Evolutionary conservation across 345 rosid genomes (phyloP), one percentile per base, ranked within the genome.

Genomic region (Pistacia atlantica): DNA sequence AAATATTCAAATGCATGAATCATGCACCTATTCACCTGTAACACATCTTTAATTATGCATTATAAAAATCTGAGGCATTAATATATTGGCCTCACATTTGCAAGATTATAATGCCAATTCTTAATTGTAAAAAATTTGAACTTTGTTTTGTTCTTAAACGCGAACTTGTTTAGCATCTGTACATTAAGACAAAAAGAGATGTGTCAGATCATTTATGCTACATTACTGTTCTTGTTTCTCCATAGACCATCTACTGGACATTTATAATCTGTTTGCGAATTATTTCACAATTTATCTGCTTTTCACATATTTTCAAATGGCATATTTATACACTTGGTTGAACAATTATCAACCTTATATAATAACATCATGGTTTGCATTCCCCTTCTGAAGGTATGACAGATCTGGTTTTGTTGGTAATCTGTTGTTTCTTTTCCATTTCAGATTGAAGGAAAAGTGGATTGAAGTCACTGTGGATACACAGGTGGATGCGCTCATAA

Each of bases 371-470:
- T 48, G 42, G 55, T 14, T 31, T 60, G 52, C 16, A 35, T 67
- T 64, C 70, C 13, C 72, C 66, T 18, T 49, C 54, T 22, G 57
- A 59, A 56, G 11, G 20, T 63, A 12, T 68, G 22, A 20, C 31
- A 18, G 46, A 20, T 56, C 54, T 45, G 46, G 61, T 49, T 60
- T 70, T 17, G 11, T 73, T 72, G 60, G 18, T 64, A 17, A 68
- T 49, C 38, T 20, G 11, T 70, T 82, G 45, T 74, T 80, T 69
- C 35, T 55, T 79, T 74, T 80, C n/a, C 67, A 62, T 80, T 75
- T 76, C 84, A 96, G 98, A 84, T 88, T 96, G 81, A 82, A 89
- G 77, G 95, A 89, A 80, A 90, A 79, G 81, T 93, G 98, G 97
- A 74, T 96, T 67, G 93, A 96, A 87, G 98, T 93, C 72, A 82